These are phyloP conservation scores for Zygoascus bituminiphila DNA, from an alignment of 805 yeast species.

Conservation along the genomic window DNA sequence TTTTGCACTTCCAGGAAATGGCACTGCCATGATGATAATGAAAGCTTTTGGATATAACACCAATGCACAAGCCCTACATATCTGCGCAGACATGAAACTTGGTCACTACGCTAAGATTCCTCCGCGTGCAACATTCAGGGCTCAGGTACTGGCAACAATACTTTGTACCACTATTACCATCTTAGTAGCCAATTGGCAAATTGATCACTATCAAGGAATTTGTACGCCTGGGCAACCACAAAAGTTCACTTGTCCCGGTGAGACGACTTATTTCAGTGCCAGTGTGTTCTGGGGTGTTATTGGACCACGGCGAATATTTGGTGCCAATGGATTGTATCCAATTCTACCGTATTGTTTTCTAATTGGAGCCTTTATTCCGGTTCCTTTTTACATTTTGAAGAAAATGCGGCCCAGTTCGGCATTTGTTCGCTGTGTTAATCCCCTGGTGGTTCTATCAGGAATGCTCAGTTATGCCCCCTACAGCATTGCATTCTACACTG, in stretches of 20 bases:
- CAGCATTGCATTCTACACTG: constrained; percentile 15
- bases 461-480: constrained; percentile 31
- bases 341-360: constrained; percentile 29
- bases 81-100: constrained; percentile 48
- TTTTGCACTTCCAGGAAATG: constrained; percentile 53
- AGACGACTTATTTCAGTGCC: constrained; percentile 39
- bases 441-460: constrained; percentile 24
- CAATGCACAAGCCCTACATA: constrained; percentile 52
- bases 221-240: constrained; percentile 22
- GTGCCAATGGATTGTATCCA: constrained; percentile 44
- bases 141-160: constrained; percentile 28
- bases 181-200: constrained; percentile 18
- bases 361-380: constrained; percentile 20
- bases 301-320: constrained; percentile 46
- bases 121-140: constrained; percentile 48
- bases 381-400: constrained; percentile 10
- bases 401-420: neutral
- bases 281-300: constrained; percentile 50
- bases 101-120: constrained; percentile 55
- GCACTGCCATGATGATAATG: constrained; percentile 53
- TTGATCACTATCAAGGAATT: constrained; percentile 25
- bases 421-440: constrained; percentile 4
- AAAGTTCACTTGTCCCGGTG: constrained; percentile 35
- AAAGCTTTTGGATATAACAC: constrained; percentile 55
- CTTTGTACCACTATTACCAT: constrained; percentile 17